Evolutionary conservation across 2,329 filamentous ascomycete genomes (phyloP).

Genomic region (Tolypocladium guangdongense): DNA sequence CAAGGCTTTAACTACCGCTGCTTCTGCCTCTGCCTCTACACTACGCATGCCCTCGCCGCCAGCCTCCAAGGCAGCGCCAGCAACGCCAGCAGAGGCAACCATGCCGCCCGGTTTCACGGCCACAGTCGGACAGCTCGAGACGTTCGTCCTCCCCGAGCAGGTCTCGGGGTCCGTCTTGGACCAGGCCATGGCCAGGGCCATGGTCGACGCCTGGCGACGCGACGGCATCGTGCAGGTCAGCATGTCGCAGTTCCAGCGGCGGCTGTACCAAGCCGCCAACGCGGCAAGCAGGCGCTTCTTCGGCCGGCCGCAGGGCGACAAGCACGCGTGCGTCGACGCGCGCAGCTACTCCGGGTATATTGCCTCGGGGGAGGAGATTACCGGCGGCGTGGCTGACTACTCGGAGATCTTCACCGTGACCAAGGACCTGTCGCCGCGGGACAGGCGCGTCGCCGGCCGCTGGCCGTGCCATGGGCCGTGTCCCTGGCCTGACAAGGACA

Average conservation of each 20-base stretch:
- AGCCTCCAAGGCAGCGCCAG: neutral
- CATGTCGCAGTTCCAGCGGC: conserved; percentile 23
- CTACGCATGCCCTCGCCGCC: too few relatives aligned
- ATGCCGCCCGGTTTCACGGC: conserved; percentile 18
- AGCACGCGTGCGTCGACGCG: conserved; percentile 30
- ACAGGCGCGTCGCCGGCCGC: conserved; percentile 25
- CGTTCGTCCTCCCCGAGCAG: conserved; percentile 28
- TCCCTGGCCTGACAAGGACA: conserved; percentile 33
- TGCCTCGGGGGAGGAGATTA: conserved; percentile 37
- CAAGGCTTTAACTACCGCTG: neutral
- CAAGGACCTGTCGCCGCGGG: conserved; percentile 29
- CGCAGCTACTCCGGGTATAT: conserved; percentile 37
- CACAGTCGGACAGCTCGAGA: conserved; percentile 21
- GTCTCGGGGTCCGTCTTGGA: conserved; percentile 24
- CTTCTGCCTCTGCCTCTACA: neutral
- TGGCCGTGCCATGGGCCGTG: conserved; percentile 40
- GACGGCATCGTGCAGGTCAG: conserved; percentile 37
- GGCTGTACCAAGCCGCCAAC: conserved; percentile 24
- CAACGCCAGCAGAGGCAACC: neutral
- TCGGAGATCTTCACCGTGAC: conserved; percentile 42
- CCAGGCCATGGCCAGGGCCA: conserved; percentile 24
- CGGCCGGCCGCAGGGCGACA: conserved; percentile 20
- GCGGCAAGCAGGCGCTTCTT: conserved; percentile 29
- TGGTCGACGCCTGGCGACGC: conserved; percentile 30
- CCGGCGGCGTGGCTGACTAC: conserved; percentile 37